Conservation (phyloP, 208 protist species). For the Herpetomonas muscarum region DNA sequence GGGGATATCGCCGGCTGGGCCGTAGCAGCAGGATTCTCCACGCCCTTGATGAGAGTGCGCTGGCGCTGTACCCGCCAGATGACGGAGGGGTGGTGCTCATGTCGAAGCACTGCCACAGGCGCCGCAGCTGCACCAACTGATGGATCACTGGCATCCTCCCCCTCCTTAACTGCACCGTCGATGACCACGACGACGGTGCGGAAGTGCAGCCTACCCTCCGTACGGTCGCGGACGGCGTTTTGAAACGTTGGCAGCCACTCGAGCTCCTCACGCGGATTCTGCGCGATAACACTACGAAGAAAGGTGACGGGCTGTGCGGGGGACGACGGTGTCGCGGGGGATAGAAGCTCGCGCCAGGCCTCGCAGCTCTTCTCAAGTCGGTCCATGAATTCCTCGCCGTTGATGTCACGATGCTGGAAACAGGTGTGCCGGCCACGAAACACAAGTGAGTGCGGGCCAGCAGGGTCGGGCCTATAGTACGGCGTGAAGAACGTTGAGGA, state of each 20-base stretch:
- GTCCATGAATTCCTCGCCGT: constrained; percentile 32
- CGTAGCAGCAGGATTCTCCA: background rate
- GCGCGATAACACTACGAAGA: constrained; percentile 66
- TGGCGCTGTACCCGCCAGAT: constrained; percentile 46
- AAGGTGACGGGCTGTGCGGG: constrained; percentile 41
- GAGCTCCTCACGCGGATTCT: constrained; percentile 58
- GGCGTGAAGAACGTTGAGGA: no score
- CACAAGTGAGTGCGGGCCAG: constrained; percentile 54
- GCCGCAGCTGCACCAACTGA: background rate
- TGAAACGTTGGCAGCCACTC: constrained; percentile 59
- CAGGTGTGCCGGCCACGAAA: constrained; percentile 79
- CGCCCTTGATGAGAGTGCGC: no score
- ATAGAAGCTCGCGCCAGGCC: constrained; percentile 50
- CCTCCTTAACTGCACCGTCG: constrained; percentile 36
- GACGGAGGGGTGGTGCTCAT: constrained; percentile 27
- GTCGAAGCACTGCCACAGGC: constrained; percentile 7
- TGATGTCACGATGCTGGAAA: constrained; percentile 83
- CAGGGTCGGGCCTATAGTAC: constrained; percentile 51
- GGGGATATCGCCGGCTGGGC: background rate
- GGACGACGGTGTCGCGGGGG: constrained; percentile 2
- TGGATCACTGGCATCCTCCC: background rate
- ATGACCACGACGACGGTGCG: constrained; percentile 72
- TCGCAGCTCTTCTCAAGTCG: constrained; percentile 50
- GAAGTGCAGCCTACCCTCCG: constrained; percentile 41
- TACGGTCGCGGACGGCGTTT: constrained; percentile 32